phyloP scores from a whole-genome alignment of 2,329 filamentous ascomycete species.

The Fusarium paranaense region DNA sequence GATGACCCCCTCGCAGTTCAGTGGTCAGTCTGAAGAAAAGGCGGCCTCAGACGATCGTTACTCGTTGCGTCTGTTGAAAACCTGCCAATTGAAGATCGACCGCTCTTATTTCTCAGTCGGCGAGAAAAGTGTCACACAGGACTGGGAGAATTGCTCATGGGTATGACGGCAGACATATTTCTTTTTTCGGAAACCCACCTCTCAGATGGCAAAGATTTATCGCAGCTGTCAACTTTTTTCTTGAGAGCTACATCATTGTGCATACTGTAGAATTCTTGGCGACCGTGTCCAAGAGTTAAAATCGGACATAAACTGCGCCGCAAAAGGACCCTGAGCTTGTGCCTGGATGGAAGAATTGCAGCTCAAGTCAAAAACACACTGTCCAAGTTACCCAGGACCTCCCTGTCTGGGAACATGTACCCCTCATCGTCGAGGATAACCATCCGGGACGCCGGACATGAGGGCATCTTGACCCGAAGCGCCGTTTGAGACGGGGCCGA shows the following conservation, averaged over 20 bases:
- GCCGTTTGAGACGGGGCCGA: slow-evolving; percentile 2
- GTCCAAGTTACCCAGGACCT: not conserved
- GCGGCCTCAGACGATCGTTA: slow-evolving; percentile 15
- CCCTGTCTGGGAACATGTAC: not conserved
- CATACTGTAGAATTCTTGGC: not conserved
- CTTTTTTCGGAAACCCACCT: not conserved
- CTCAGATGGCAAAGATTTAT: not conserved
- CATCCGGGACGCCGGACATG: not conserved
- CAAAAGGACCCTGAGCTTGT: not conserved
- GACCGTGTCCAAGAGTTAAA: not conserved
- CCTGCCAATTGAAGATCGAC: not conserved
- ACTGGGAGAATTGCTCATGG: not conserved
- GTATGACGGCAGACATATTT: not conserved
- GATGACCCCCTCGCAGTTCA: not conserved
- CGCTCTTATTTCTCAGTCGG: not conserved
- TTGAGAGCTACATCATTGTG: not conserved
- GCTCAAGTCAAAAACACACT: not conserved
- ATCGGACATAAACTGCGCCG: not conserved
- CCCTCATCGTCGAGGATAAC: not conserved
- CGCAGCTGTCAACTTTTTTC: not conserved
- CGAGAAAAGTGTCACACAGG: not conserved
- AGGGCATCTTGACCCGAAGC: not conserved
- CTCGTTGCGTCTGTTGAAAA: not conserved
- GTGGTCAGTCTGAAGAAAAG: not conserved
- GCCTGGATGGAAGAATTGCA: not conserved